Percentiles rank a stretch among this genome's conserved stretches.
These are phyloP conservation scores for Rosa rugosa DNA, from an alignment of 306 rosid genomes.

Conservation along the genomic window DNA sequence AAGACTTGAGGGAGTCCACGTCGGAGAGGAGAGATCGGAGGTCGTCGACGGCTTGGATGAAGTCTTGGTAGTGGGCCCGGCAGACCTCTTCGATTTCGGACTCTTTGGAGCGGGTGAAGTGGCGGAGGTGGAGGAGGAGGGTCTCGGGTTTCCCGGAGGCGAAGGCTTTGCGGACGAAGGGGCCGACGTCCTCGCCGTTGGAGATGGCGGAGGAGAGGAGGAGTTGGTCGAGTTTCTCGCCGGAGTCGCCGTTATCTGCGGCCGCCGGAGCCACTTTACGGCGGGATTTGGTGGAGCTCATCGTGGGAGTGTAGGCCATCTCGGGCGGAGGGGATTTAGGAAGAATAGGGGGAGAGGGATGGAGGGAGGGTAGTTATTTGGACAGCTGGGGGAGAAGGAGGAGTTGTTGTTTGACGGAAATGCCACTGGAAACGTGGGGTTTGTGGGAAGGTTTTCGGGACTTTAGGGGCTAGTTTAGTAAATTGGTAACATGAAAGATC, in stretches of 20 bases:
- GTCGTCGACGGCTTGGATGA: constrained; percentile 96
- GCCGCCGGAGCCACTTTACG: constrained; percentile 69
- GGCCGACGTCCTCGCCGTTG: constrained; percentile 94
- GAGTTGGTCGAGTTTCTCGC: constrained; percentile 79
- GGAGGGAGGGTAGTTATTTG: constrained; percentile 10
- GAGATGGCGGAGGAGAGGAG: constrained; percentile 83
- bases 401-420: constrained; percentile 16
- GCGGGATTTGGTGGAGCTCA: constrained; percentile 67
- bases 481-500: background rate
- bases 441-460: background rate
- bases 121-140: constrained; percentile 88
- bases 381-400: constrained; percentile 18
- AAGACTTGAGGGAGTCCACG: constrained; percentile 86
- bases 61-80: constrained; percentile 97
- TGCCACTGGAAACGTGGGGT: background rate
- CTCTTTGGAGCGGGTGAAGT: constrained; percentile 85
- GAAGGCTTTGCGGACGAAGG: constrained; percentile 86
- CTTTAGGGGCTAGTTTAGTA: constrained; percentile 13
- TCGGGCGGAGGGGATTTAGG: constrained; percentile 48
- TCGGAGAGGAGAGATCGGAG: constrained; percentile 97
- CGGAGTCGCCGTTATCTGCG: constrained; percentile 58
- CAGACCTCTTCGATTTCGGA: constrained; percentile 98
- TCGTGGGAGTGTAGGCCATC: constrained; percentile 25
- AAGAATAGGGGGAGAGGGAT: background rate
- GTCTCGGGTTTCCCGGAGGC: constrained; percentile 85